These are phyloP conservation scores for Sclerotinia trifoliorum DNA, from an alignment of 2,329 filamentous ascomycete species.

Conservation along the genomic window DNA sequence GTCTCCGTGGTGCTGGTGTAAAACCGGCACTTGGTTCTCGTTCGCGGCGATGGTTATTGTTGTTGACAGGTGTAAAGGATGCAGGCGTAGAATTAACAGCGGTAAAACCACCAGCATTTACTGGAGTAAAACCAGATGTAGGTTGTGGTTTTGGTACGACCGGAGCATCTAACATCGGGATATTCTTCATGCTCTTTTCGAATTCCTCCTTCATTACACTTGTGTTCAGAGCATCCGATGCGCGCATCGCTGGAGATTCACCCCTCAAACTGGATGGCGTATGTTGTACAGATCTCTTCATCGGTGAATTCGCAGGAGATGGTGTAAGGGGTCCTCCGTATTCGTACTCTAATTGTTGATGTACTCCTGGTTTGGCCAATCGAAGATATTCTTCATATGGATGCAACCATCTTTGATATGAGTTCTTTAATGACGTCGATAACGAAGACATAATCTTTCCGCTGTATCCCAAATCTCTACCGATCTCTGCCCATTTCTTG, in stretches of 20 bases:
- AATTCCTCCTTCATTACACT: constrained; percentile 46
- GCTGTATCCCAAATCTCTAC: constrained; percentile 92
- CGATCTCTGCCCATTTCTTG: constrained; percentile 99
- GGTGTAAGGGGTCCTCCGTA: constrained; percentile 88
- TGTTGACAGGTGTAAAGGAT: constrained; percentile 56
- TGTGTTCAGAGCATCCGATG: constrained; percentile 56
- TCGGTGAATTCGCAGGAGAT: constrained; percentile 70
- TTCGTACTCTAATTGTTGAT: constrained; percentile 89
- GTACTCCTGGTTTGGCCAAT: constrained; percentile 90
- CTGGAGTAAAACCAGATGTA: constrained; percentile 43
- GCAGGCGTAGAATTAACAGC: constrained; percentile 58
- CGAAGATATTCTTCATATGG: constrained; percentile 95
- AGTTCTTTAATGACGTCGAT: constrained; percentile 97
- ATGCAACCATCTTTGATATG: constrained; percentile 93
- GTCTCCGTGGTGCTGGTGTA: constrained; percentile 48
- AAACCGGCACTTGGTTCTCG: constrained; percentile 54
- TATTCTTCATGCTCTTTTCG: constrained; percentile 40
- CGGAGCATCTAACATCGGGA: constrained; percentile 38
- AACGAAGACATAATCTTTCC: constrained; percentile 99
- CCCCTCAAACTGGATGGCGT: constrained; percentile 58
- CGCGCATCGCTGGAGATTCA: constrained; percentile 65
- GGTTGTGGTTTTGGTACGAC: constrained; percentile 31
- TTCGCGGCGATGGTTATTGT: constrained; percentile 44
- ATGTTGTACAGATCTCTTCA: constrained; percentile 63
- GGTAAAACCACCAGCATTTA: constrained; percentile 58